Evolutionary conservation across 2,329 filamentous ascomycete species (phyloP).

Genomic region (Ophiostoma montium): DNA sequence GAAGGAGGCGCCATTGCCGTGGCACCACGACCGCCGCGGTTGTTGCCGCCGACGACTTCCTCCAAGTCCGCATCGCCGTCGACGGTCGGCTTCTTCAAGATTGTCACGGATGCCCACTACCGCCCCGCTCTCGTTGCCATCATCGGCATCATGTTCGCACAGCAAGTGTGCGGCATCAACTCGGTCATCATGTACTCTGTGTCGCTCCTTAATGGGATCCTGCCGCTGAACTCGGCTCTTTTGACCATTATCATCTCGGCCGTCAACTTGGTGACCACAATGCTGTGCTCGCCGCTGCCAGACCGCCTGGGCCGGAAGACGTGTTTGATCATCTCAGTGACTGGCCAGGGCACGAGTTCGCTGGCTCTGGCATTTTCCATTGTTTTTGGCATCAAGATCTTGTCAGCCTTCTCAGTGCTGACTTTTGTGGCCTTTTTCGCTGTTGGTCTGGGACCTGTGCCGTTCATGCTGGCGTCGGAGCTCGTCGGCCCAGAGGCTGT

Average conservation of each 20-base stretch:
- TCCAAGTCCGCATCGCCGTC: conserved; percentile 5
- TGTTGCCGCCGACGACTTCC: neutral
- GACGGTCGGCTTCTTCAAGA: conserved; percentile 46
- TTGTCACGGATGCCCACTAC: conserved; percentile 52
- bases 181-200: conserved; percentile 98
- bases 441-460: conserved; percentile 80
- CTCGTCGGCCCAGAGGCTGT: conserved; percentile 83
- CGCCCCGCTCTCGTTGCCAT: conserved; percentile 68
- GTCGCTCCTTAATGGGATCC: conserved; percentile 64
- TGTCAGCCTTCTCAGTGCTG: conserved; percentile 71
- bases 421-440: conserved; percentile 84
- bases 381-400: conserved; percentile 51
- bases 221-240: conserved; percentile 67
- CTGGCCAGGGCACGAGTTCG: conserved; percentile 70
- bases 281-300: conserved; percentile 67
- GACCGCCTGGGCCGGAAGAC: conserved; percentile 80
- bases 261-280: conserved; percentile 73
- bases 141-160: conserved; percentile 79
- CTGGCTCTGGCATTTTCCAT: conserved; percentile 71
- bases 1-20: conserved; percentile 4
- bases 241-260: conserved; percentile 79
- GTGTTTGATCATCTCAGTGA: conserved; percentile 68
- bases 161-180: conserved; percentile 91
- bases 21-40: conserved; percentile 11
- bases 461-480: conserved; percentile 86